Percentiles rank a stretch among this genome's conserved stretches.
Conservation (phyloP, 2,329 filamentous ascomycete species). For the Emergomyces orientalis region DNA sequence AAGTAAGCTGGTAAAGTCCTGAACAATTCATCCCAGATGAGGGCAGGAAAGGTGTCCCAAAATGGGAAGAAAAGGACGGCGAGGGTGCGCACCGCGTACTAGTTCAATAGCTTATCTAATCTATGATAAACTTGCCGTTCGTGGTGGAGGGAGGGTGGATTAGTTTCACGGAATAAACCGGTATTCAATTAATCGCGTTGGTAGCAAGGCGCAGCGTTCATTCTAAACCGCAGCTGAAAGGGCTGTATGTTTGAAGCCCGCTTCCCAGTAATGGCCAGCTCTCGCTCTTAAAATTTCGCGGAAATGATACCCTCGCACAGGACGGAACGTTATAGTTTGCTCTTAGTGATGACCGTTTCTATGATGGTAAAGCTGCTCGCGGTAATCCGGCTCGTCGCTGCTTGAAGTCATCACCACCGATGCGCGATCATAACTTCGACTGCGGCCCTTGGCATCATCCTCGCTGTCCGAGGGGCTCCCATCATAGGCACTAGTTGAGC, state of each 20-base stretch:
- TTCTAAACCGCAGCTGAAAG: background rate
- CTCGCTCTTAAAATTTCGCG: background rate
- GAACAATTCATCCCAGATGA: background rate
- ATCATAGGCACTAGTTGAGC: conserved; percentile 1
- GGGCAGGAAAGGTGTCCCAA: background rate
- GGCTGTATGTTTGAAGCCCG: background rate
- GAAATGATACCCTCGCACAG: background rate
- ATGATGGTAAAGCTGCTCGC: conserved; percentile 15
- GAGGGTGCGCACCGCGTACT: background rate
- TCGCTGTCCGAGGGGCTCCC: conserved; percentile 5
- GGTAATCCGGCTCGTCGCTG: conserved; percentile 17
- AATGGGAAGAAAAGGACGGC: background rate
- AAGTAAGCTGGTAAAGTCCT: background rate
- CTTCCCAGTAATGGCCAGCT: too few species aligned
- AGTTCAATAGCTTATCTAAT: background rate
- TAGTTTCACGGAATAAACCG: background rate
- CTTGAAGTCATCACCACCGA: conserved; percentile 15
- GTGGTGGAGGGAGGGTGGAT: background rate
- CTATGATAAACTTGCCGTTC: background rate
- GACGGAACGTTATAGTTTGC: background rate
- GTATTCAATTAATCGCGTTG: background rate
- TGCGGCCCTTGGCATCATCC: conserved; percentile 6
- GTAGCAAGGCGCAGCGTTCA: background rate
- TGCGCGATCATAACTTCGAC: conserved; percentile 6
- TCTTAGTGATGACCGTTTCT: background rate